Evolutionary conservation across 352 stramenopile genomes (phyloP).

Genomic region (Phytopythium montanum): DNA sequence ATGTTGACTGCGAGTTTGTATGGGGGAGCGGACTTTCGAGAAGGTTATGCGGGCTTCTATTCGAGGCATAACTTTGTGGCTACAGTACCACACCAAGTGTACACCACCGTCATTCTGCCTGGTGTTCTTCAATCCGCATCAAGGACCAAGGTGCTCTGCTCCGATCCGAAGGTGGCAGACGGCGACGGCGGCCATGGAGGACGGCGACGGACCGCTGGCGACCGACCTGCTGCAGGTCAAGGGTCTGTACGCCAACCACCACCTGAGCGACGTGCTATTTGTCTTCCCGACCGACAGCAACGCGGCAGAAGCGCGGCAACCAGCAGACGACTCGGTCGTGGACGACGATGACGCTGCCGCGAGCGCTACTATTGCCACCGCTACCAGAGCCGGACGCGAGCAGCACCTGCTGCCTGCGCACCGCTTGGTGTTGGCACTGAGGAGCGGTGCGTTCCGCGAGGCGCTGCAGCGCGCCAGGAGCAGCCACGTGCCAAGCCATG

Average conservation of each 20-base stretch:
- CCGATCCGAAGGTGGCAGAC: neutral
- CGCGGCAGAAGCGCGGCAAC: neutral
- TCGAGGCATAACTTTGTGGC: too few species aligned
- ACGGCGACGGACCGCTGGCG: slow-evolving; percentile 24
- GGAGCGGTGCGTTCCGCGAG: slow-evolving; percentile 65
- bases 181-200: neutral
- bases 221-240: slow-evolving; percentile 54
- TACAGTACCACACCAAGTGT: too few species aligned
- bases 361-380: neutral
- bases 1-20: neutral
- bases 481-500: slow-evolving; percentile 57
- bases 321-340: neutral
- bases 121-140: neutral
- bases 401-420: slow-evolving; percentile 70
- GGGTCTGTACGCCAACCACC: slow-evolving; percentile 58
- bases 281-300: slow-evolving; percentile 49
- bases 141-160: too few species aligned
- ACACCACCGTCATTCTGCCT: too few species aligned
- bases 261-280: slow-evolving; percentile 80
- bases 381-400: slow-evolving; percentile 5
- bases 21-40: too few species aligned
- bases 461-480: slow-evolving; percentile 66
- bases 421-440: slow-evolving; percentile 65
- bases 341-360: neutral
- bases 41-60: too few species aligned